Evolutionary conservation across 192 early-diverging fungal genomes (phyloP), one percentile per base, ranked within the genome.

Genomic region (Cladochytrium replicatum): DNA sequence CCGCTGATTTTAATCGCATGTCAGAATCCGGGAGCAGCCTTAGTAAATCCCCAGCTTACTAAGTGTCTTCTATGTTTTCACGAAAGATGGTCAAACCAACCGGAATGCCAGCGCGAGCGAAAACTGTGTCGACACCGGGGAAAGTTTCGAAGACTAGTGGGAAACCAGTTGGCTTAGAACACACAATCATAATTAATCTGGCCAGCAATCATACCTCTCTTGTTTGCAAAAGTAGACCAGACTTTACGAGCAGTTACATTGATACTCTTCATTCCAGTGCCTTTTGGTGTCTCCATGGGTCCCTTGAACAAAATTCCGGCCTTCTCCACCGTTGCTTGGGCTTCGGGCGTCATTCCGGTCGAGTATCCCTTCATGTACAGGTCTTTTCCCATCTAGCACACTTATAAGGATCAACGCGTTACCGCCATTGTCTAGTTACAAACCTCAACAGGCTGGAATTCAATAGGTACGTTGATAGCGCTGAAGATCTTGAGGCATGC

Each of bases 41-140:
- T n/a, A n/a, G n/a, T n/a, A n/a, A n/a, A n/a, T n/a, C n/a, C n/a
- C n/a, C n/a, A n/a, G n/a, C n/a, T n/a, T n/a, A n/a, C n/a, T 56
- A 56, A 3, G 54, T 56, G 48, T 56, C 54, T 39, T 92, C 89
- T 25, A 87, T 92, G 76, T 92, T 92, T 67, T 92, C 54, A 38
- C 54, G 48, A 15, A 56, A 39, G 11, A 56, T n/a, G 6, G 54
- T 56, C 0, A 56, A 28, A 39, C 50, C 54, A 26, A 56, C 50
- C 6, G 23, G n/a, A 44, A 56, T 56, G 4, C 38, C 38, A 6
- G 54, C 87, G 61, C 86, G 81, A 58, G 88, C 87, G 58, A 92
- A 74, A 34, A 92, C 89, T 6, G 86, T 88, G 64, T 92, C 74
- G 43, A 92, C 89, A 61, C 89, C 77, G 44, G 81, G 77, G 59